These are phyloP conservation scores for Cryoendolithus antarcticus DNA, from an alignment of 2,329 filamentous ascomycete species.

Conservation along the genomic window DNA sequence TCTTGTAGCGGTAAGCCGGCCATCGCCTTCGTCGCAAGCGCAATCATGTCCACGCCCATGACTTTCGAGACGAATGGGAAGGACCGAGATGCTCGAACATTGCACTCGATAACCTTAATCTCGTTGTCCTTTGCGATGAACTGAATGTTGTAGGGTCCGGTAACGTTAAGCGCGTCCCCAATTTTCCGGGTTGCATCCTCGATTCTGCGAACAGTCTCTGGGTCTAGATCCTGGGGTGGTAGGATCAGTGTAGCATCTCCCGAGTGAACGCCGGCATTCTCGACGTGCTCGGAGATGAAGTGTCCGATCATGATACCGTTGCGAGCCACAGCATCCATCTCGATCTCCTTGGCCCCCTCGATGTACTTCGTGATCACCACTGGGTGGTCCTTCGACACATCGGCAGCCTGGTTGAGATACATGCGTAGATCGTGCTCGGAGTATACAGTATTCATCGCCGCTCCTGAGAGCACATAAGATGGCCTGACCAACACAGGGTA, in stretches of 20 bases:
- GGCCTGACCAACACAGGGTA: constrained; percentile 93
- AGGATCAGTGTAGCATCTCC: constrained; percentile 93
- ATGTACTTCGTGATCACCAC: constrained; percentile 99
- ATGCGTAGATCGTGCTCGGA: constrained; percentile 82
- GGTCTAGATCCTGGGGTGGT: constrained; percentile 83
- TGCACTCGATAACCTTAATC: constrained; percentile 99
- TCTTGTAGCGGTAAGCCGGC: constrained; percentile 69
- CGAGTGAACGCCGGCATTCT: constrained; percentile 96
- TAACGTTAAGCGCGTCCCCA: constrained; percentile 87
- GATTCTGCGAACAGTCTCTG: constrained; percentile 78
- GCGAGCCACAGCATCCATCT: constrained; percentile 95
- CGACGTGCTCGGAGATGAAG: constrained; percentile 97
- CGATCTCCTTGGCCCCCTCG: constrained; percentile 97
- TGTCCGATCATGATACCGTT: constrained; percentile 85
- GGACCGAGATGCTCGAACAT: constrained; percentile 87
- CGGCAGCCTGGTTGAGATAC: constrained; percentile 80
- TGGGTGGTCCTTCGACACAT: constrained; percentile 88
- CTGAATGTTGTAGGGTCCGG: constrained; percentile 96
- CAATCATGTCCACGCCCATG: constrained; percentile 93
- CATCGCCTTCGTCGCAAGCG: constrained; percentile 97
- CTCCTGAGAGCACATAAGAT: constrained; percentile 92
- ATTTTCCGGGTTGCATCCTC: constrained; percentile 95
- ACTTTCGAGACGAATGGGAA: constrained; percentile 99
- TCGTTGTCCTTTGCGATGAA: constrained; percentile 99
- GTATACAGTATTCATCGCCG: constrained; percentile 99